Evolutionary conservation across 1,284 basidiomycete species (phyloP).

Genomic region (Boletus albobrunnescens): DNA sequence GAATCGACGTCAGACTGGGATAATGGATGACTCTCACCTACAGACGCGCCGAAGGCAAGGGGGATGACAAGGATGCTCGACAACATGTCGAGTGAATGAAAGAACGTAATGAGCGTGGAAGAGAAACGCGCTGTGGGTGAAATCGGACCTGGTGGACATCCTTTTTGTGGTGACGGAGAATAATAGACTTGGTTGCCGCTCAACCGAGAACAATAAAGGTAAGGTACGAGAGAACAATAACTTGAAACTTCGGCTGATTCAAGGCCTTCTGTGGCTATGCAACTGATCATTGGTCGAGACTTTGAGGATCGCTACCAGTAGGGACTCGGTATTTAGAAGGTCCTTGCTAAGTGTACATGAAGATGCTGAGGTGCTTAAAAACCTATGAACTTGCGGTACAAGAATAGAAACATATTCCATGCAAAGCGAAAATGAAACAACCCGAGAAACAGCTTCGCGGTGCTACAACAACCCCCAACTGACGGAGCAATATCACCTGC

Average conservation of each 20-base stretch:
- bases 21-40: slow-evolving; percentile 37
- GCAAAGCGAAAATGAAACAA: slow-evolving; percentile 1
- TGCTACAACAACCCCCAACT: neutral
- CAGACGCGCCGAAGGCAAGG: slow-evolving; percentile 44
- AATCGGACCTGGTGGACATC: slow-evolving; percentile 14
- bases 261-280: slow-evolving; percentile 15
- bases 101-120: slow-evolving; percentile 25
- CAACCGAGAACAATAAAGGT: slow-evolving; percentile 24
- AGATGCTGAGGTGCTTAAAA: neutral
- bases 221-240: slow-evolving; percentile 32
- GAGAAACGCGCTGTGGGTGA: slow-evolving; percentile 15
- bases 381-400: slow-evolving; percentile 11
- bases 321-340: neutral
- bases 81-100: slow-evolving; percentile 41
- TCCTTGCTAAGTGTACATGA: neutral
- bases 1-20: neutral
- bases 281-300: neutral
- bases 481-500: slow-evolving; percentile 1
- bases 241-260: slow-evolving; percentile 2
- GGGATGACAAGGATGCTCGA: slow-evolving; percentile 43
- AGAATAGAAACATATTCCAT: slow-evolving; percentile 19
- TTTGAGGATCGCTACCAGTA: too few relatives aligned
- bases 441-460: neutral
- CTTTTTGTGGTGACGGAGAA: slow-evolving; percentile 31
- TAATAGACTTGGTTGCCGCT: slow-evolving; percentile 26